Evolutionary conservation across 371 early-diverging fungal species (phyloP), one percentile per base, ranked within the genome.

Genomic region (Actinomucor elegans): DNA sequence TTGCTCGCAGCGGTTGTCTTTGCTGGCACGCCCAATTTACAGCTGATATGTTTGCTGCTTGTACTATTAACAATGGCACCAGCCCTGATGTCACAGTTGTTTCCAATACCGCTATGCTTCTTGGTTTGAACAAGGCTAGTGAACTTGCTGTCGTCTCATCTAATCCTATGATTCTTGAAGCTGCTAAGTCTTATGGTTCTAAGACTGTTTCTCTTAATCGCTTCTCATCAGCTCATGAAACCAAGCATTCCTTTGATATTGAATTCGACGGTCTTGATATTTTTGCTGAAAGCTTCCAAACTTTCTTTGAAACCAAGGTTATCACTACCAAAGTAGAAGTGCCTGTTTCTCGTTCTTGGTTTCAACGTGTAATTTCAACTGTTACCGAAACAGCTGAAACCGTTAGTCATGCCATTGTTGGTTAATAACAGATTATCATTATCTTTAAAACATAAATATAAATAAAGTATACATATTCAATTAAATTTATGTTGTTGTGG

Each of bases 1-100:
- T 64, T 26, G 75, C 75, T 29, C 71, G 69, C 20, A 58, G 56
- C 40, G 61, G 61, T 21, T 67, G 69, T 40, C 65, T 75, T 35
- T 71, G 69, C 66, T 75, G 71, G 75, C 68, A 75, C 29, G 67
- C 71, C 38, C 75, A 75, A 44, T 63, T 75, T 40, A 58, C 66
- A 27, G 59, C 65, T 38, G 71, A 75, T 37, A 64, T 70, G 50
- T 61, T 74, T 34, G 52, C 60, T 34, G 60, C 59, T 27, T 62
- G 58, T 35, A 48, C 48, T 15, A 31, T 52, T 36, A 49, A 32
- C 17, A 54, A 54, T 45, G 45, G 55, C 17, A 56, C 50, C 5
- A 47, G 41, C 11, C 31, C 48, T 15, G 49, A 60, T 6, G 47
- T 33, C 10, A 48, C 61, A 11, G 64, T 66, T 17, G 56, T 69